Evolutionary conservation across 1,284 basidiomycete species (phyloP).

Genomic region (Phellopilus nigrolimitatus): DNA sequence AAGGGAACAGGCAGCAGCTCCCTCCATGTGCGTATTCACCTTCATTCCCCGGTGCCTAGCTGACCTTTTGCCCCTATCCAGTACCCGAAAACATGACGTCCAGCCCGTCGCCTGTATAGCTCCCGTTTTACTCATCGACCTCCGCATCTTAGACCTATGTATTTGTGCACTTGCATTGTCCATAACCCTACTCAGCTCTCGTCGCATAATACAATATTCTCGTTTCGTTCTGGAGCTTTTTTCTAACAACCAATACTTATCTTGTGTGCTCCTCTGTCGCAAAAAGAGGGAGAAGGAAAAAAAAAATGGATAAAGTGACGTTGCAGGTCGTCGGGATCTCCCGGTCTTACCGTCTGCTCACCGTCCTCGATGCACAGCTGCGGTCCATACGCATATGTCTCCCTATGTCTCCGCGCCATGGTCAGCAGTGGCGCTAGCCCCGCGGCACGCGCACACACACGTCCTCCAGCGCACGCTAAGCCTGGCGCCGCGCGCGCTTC

Average conservation of each 20-base stretch:
- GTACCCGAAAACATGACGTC: constrained; percentile 32
- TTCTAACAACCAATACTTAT: too few species aligned
- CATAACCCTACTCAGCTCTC: constrained; percentile 15
- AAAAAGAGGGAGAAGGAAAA: background rate
- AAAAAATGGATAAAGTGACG: background rate
- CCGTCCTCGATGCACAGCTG: background rate
- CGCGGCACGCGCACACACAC: too few species aligned
- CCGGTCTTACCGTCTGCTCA: too few species aligned
- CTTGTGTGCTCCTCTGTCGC: background rate
- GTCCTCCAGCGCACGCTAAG: background rate
- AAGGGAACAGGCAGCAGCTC: constrained; percentile 73
- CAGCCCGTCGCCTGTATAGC: constrained; percentile 16
- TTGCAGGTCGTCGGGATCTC: too few species aligned
- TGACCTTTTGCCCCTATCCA: constrained; percentile 15
- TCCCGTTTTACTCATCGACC: background rate
- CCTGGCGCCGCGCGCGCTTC: too few species aligned
- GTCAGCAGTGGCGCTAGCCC: background rate
- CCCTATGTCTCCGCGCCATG: constrained; percentile 2
- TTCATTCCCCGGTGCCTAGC: background rate
- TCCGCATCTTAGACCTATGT: constrained; percentile 7
- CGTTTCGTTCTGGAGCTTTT: background rate
- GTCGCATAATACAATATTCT: constrained; percentile 13
- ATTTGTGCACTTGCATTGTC: background rate
- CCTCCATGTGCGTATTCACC: constrained; percentile 35
- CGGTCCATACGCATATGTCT: constrained; percentile 2